phyloP scores from a whole-genome alignment of 495 filamentous ascomycete genomes.

The Cercophora samala region DNA sequence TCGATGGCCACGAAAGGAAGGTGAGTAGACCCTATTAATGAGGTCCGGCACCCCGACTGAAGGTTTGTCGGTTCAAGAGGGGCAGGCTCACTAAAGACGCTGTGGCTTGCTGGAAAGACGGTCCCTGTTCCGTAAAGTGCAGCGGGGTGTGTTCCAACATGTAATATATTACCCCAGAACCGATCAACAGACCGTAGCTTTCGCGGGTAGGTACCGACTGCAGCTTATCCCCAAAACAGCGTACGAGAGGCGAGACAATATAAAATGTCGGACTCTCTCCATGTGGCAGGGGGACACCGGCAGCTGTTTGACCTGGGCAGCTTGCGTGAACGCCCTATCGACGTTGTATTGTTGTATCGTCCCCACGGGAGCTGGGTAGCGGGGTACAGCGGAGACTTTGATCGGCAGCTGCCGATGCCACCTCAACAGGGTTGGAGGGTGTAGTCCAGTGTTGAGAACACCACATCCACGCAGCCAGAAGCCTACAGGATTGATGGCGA shows the following conservation, averaged over 20 bases:
- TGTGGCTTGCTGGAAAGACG: conserved; percentile 31
- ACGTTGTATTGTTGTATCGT: conserved; percentile 19
- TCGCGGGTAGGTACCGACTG: conserved; percentile 14
- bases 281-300: conserved; percentile 22
- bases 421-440: conserved; percentile 2
- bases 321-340: conserved; percentile 1
- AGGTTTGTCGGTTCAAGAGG: conserved; percentile 10
- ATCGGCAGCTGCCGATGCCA: conserved; percentile 32
- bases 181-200: conserved; percentile 23
- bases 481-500: conserved; percentile 7
- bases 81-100: neutral
- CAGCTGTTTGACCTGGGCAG: conserved; percentile 15
- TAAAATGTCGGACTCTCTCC: conserved; percentile 26
- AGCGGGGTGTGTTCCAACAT: conserved; percentile 23
- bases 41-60: conserved; percentile 21
- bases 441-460: neutral
- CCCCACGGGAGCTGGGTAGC: conserved; percentile 18
- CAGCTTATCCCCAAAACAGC: conserved; percentile 13
- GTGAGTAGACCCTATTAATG: conserved; percentile 23
- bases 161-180: conserved; percentile 33
- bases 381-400: conserved; percentile 30
- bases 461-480: neutral
- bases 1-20: conserved; percentile 31
- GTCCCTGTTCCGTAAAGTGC: conserved; percentile 32
- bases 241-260: conserved; percentile 21